Base-by-base conservation (phyloP, 192 early-diverging fungal genomes). In the Linnemannia schmuckeri region DNA sequence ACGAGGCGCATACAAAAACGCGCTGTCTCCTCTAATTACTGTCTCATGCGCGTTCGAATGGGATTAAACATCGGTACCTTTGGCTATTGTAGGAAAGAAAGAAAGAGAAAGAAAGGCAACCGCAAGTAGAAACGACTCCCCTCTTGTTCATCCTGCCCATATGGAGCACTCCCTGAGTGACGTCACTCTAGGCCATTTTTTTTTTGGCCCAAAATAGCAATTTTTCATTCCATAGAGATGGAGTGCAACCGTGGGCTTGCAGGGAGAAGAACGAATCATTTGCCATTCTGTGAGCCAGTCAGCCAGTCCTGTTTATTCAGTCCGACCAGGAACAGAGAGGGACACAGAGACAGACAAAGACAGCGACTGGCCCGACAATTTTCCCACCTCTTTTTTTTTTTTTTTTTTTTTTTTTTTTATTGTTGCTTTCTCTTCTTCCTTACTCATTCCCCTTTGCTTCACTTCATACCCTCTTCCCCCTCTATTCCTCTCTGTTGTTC, bases 291-390 rank as follows among this genome's bases (percentile, higher is more conserved):
- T 17, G 47, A 49, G 47, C 47, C 47, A 49, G 3, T 37, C 37
- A 37, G 3, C 37, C 37, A 37, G 42, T 52, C 20, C 55, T 57
- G 1, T n/a, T 22, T 4, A n/a, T 63, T 30, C 27, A 13, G n/a
- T 27, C 61, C 27, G 27, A 10, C n/a, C 55, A 33, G 12, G 61
- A 30, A 57, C 61, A 63, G 7, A 63, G 7, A 49, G 47, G 47
- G 47, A 49, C 15, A 49, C 15, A 49, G 13, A 49, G 47, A 44
- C 42, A 12, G 1, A 0, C 10, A 20, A 17, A 49, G 15, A 33
- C 61, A 63, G 12, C 61, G 12, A 63, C 47, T 49, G 61, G 27
- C 61, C 61, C 61, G 61, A 63, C 61, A 63, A 63, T 63, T 77
- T 47, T 70, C n/a, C 30, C 68, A 70, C 42, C 35, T 71, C 47